These are phyloP conservation scores for Neckera pumila DNA, from an alignment of 225 moss, liverwort and hornwort species.

Conservation along the genomic window DNA sequence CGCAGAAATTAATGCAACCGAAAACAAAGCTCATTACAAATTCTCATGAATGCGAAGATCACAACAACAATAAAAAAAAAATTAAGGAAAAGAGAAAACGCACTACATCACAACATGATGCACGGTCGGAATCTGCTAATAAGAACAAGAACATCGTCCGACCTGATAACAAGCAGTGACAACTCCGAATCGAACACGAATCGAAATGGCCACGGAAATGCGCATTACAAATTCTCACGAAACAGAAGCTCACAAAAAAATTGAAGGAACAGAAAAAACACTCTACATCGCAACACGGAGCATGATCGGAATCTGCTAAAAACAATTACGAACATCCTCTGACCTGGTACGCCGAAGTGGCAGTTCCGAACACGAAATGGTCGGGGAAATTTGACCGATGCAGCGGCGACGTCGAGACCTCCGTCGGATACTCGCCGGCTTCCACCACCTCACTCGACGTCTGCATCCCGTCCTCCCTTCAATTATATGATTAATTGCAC, in stretches of 20 bases:
- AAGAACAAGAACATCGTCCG: background rate
- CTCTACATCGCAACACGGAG: background rate
- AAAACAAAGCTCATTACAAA: background rate
- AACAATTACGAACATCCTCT: background rate
- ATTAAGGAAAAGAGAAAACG: background rate
- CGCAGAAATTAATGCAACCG: constrained; percentile 5
- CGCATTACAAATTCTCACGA: background rate
- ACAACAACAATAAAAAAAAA: background rate
- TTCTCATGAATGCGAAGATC: background rate
- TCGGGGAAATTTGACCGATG: constrained; percentile 49
- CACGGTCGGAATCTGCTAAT: too few species aligned
- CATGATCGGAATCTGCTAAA: background rate
- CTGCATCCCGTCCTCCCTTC: background rate
- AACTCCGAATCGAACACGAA: constrained; percentile 28
- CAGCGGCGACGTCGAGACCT: background rate
- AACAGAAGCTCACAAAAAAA: background rate
- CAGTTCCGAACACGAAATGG: background rate
- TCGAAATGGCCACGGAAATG: constrained; percentile 24
- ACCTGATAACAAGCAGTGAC: constrained; percentile 47
- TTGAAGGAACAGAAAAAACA: background rate
- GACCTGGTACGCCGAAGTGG: background rate
- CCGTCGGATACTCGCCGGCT: background rate
- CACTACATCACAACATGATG: background rate
- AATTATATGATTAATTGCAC: background rate
- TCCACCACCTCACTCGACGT: too few species aligned